These are phyloP conservation scores for Amaranthus hypochondriacus DNA, from an alignment of 148 eudicot species.

Conservation along the genomic window DNA sequence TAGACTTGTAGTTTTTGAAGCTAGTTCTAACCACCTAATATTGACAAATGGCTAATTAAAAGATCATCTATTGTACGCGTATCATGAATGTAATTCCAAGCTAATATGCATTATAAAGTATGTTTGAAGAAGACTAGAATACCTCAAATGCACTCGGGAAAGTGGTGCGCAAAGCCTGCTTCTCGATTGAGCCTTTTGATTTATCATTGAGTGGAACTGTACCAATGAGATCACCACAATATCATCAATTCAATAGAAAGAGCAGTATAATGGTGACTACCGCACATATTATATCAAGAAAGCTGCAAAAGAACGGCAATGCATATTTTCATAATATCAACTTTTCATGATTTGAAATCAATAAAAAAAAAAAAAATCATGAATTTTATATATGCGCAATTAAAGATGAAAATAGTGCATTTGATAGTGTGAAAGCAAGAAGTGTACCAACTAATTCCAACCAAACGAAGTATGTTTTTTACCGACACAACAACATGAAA, in stretches of 20 bases:
- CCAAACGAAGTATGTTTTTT: too few species aligned
- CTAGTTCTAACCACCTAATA: not conserved
- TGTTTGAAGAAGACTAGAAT: conserved; percentile 9
- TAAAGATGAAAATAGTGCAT: too few species aligned
- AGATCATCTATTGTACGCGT: not conserved
- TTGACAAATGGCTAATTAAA: not conserved
- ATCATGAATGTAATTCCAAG: not conserved
- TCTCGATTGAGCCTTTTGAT: conserved; percentile 37
- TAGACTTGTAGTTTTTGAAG: not conserved
- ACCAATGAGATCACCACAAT: conserved; percentile 15
- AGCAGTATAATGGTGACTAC: not conserved
- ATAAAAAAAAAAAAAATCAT: too few species aligned
- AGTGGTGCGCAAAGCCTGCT: conserved; percentile 40
- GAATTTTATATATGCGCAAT: too few species aligned
- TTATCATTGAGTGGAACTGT: conserved; percentile 34
- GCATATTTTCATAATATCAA: too few species aligned
- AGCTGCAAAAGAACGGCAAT: too few species aligned
- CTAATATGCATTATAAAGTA: not conserved
- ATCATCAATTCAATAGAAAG: conserved; percentile 1
- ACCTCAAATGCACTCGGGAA: conserved; percentile 76
- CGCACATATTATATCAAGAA: too few species aligned
- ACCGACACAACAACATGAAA: not conserved
- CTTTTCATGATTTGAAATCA: too few species aligned
- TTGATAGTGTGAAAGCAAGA: too few species aligned
- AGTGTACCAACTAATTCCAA: too few species aligned